Evolutionary conservation across 2,329 filamentous ascomycete genomes (phyloP), one percentile per base, ranked within the genome.

Genomic region (Alternaria sp.): DNA sequence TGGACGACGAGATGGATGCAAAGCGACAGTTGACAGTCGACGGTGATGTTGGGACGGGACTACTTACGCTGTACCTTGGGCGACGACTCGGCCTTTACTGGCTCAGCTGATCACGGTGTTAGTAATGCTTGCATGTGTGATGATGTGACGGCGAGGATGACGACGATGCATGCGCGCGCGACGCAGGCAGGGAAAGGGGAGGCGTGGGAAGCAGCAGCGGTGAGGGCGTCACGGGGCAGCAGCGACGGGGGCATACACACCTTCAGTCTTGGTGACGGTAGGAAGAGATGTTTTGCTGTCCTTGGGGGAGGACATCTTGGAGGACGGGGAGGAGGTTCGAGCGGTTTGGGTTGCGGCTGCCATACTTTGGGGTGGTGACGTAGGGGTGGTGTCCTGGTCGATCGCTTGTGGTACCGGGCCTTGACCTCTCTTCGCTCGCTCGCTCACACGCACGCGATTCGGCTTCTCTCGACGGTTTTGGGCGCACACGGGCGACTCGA

Each of bases 221-320:
- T 47, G 17, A 25, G 23, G 11, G 23, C 26, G 15, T 30, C 46
- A 52, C 26, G 52, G 52, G 54, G 62, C 50, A 46, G 57, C 45
- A 45, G 32, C 40, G 46, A 15, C 23, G 44, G 54, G 51, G 44
- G 53, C 46, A 23, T 61, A 77, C 77, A 69, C 59, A 80, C 77
- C 77, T 79, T 79, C 76, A 30, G 70, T 64, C 69, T 77, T 77
- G 53, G 72, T 73, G 61, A 72, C 68, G 57, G 67, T 65, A 61
- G 72, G 67, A 67, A 75, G 72, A 65, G 69, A 70, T 70, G 71
- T 76, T 72, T 79, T 79, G 59, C 65, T 72, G 67, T 79, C 77
- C 67, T 77, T 76, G 60, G 77, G 77, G 19, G 77, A 79, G 73
- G 77, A 76, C 77, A 80, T 80, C 49, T 71, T 80, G 65, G 77